These are phyloP conservation scores for Pseudogymnoascus pannorum DNA, from an alignment of 2,329 filamentous ascomycete genomes.

Conservation along the genomic window DNA sequence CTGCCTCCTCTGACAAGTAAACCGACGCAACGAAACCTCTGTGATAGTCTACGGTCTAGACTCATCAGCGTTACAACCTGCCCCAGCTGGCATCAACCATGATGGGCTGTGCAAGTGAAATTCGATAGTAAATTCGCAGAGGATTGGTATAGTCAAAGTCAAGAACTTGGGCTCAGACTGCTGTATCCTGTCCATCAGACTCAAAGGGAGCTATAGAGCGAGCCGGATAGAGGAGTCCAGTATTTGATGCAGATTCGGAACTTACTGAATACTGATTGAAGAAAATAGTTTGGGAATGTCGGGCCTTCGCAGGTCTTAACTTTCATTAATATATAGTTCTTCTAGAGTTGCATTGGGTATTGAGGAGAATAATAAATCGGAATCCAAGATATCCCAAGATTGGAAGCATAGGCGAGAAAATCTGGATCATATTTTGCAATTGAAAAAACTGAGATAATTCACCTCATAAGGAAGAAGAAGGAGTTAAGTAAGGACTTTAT, in stretches of 20 bases:
- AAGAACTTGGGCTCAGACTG: slow-evolving; percentile 18
- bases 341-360: not conserved
- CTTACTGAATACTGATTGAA: slow-evolving; percentile 24
- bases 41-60: no score
- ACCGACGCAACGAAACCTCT: no score
- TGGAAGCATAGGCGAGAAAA: no score
- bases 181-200: not conserved
- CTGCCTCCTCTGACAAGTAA: no score
- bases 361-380: not conserved
- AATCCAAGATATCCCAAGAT: no score
- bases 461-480: no score
- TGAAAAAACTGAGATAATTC: no score
- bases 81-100: slow-evolving; percentile 25
- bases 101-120: slow-evolving; percentile 23
- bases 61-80: slow-evolving; percentile 28
- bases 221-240: slow-evolving; percentile 23
- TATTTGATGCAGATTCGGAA: slow-evolving; percentile 28
- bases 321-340: no score
- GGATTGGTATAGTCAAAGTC: slow-evolving; percentile 21
- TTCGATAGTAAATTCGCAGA: slow-evolving; percentile 24
- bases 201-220: slow-evolving; percentile 8
- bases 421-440: no score
- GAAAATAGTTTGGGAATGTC: not conserved
- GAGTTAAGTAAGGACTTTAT: no score
- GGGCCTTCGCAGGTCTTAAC: not conserved